Evolutionary conservation across 2,329 filamentous ascomycete genomes (phyloP), one percentile per base, ranked within the genome.

Genomic region (Phyllosticta citribraziliensis): DNA sequence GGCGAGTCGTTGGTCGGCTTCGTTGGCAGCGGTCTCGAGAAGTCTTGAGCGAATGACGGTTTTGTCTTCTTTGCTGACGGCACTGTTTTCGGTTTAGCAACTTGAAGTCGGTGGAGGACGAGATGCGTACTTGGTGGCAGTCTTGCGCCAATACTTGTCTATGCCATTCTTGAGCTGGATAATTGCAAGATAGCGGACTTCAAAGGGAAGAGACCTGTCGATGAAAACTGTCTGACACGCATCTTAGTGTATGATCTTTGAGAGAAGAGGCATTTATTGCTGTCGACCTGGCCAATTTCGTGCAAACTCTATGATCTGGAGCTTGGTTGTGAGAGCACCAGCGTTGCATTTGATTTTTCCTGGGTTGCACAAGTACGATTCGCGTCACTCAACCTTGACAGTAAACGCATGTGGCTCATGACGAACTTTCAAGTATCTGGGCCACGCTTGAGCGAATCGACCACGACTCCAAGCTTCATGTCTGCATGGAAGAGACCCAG

Each of bases 151-250:
- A 74, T 91, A 91, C 71, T 88, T 91, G 72, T 97, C 93, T 74
- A 97, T 92, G 60, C 92, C 94, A 73, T 97, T 97, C 73, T 97
- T 97, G 59, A 99, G 81, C 71, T 96, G 89, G 66, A 97, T 96
- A 62, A 97, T 85, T 60, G 93, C 89, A 11, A 97, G 85, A 69
- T 96, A 91, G 64, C 94, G 88, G 58, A 93, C 83, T 68, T 95
- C 87, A 62, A 84, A 76, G 1, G 90, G 88, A 1, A 95, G 78
- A 1, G 85, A 84, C 64, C 85, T 85, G 76, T 96, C 89, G 65
- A 96, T 82, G 72, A 92, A 97, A 40, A 91, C 83, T 67, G 87
- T 82, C 87, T 95, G 69, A 12, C 63, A 50, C 2, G 4, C 20
- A 27, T 51, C 56, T 70, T 52, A 71, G 66, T 53, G 14, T 35